Evolutionary conservation across 2,329 filamentous ascomycete species (phyloP), one percentile per base, ranked within the genome.

Genomic region (Knufia fluminis): DNA sequence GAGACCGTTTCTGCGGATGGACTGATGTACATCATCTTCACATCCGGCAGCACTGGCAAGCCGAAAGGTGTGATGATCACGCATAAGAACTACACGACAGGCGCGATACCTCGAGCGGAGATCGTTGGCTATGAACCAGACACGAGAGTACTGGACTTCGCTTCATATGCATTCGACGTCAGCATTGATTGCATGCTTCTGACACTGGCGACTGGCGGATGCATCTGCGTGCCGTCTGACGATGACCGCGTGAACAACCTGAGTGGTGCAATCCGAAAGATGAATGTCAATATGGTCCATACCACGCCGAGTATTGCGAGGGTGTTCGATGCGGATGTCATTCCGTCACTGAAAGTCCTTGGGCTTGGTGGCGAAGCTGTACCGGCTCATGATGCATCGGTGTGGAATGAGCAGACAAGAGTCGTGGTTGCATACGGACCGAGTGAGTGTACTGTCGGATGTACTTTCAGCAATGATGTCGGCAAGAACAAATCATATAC

Each of bases 241-340:
- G 55, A 66, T 36, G 64, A 70, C 17, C 64, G 70, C 1, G 64
- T 71, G 57, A 71, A 71, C 51, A 66, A 71, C 50, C 57, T 81
- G 2, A 63, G 68, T 1, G 72, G 69, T 1, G 71, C 70, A 0
- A 75, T 82, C 24, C 67, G 68, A 4, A 62, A 69, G 0, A 74
- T 76, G 68, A 62, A 71, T 14, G 73, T 73, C 24, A 77, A 71
- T 42, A 74, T 71, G 68, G 73, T 71, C 2, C 72, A 76, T 56
- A 70, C 80, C 54, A 83, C 81, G 0, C 76, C 79, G 1, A 71
- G 78, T 0, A 70, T 84, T n/a, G 76, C 78, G 1, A 66, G 68
- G 17, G 66, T 71, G 1, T 51, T 77, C 1, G 63, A 67, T 7
- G 71, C 71, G 0, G 61, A 65, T 31, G 65, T 64, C 10, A 66